Evolutionary conservation across 1,139 yeast species (phyloP).

Genomic region (Groenewaldozyma auringiensis): DNA sequence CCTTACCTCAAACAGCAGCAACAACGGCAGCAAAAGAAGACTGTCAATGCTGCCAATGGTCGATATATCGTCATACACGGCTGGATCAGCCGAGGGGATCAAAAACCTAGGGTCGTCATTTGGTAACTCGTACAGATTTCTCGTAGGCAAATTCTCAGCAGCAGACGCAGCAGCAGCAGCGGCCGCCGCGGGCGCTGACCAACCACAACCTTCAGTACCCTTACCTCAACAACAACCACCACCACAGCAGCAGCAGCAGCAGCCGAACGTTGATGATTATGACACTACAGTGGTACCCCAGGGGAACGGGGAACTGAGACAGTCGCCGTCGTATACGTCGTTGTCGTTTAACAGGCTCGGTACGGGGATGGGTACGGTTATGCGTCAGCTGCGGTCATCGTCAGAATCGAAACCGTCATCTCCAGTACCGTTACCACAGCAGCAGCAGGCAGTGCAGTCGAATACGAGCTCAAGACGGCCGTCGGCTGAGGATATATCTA

Average conservation of each 20-base stretch:
- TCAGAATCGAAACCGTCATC: slow-evolving; percentile 7
- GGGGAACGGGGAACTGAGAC: not conserved
- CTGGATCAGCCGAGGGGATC: slow-evolving; percentile 27
- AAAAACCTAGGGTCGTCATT: slow-evolving; percentile 28
- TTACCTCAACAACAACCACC: not conserved
- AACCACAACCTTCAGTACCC: not conserved
- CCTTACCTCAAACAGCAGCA: slow-evolving; percentile 1
- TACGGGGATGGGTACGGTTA: slow-evolving; percentile 15
- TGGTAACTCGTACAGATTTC: slow-evolving; percentile 29
- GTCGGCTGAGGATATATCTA: not conserved
- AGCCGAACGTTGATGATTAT: not conserved
- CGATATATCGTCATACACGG: slow-evolving; percentile 25
- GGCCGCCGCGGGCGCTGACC: slow-evolving; percentile 4
- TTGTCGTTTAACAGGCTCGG: slow-evolving; percentile 15
- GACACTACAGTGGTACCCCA: not conserved
- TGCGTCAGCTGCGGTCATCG: slow-evolving; percentile 16
- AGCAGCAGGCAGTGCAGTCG: not conserved
- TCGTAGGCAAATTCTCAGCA: slow-evolving; percentile 25
- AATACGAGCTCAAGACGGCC: not conserved
- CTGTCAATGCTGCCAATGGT: slow-evolving; percentile 15
- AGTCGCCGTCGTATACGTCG: not conserved
- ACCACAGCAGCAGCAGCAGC: not conserved
- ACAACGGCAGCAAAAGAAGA: slow-evolving; percentile 9
- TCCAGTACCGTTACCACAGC: not conserved
- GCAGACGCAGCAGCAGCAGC: slow-evolving; percentile 11